Base-by-base conservation (phyloP, 2,329 filamentous ascomycete species). In the Penicillium sp. region DNA sequence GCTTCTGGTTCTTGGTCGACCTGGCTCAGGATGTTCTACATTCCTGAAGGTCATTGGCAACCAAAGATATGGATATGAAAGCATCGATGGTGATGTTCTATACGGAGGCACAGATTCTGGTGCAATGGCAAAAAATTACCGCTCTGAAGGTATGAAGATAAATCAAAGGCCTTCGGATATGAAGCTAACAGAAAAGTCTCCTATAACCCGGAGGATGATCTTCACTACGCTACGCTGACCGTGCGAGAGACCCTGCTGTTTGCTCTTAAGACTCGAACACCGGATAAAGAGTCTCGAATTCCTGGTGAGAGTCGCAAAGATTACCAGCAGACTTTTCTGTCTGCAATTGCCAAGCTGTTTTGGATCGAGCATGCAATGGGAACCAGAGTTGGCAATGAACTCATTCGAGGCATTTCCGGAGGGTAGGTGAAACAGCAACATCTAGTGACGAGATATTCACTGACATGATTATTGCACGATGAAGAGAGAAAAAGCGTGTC, bases 31-130 rank as follows among this genome's bases (percentile, higher is more conserved):
- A 45, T 96, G 91, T 74, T 91, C 90, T 16, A 96, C 91, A 1
- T 88, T 96, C 62, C 78, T 96, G 57, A 96, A 96, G 79, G 90
- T 90, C 0, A 84, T 96, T 14, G 84, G 87, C 35, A 91, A 91
- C 64, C 82, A 86, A 59, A 74, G 88, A 52, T 75, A 74, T 5
- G 87, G 87, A 1, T 90, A 84, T 63, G 79, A 82, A 57, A 79
- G 77, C 2, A 80, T 90, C 3, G 73, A 81, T 1, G 88, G 87
- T 0, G 76, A 78, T 47, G 78, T 81, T 24, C 73, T 68, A 9
- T 83, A 88, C 63, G 84, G 83, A n/a, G 82, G 83, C 10, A 83
- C 82, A 0, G 75, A 81, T 62, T 77, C 82, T 0, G 68, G 77
- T 8, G 76, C 74, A 14, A 82, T 84, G 79, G 72, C 68, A 3